Evolutionary conservation across 1,284 basidiomycete genomes (phyloP).

Genomic region (Heterobasidion irregulare): DNA sequence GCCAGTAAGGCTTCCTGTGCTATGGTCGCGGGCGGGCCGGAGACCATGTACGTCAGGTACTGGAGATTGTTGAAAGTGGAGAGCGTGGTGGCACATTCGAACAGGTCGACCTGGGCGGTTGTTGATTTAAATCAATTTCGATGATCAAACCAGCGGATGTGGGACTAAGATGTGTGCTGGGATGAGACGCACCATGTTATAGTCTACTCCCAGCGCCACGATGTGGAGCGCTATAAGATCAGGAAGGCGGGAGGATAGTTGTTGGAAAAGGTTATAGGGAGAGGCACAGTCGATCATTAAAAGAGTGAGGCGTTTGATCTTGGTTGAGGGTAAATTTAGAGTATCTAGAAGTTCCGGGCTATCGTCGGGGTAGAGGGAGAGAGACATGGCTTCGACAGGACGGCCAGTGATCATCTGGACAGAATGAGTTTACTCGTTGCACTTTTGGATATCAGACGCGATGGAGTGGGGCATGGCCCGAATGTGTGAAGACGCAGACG

Average conservation of each 20-base stretch:
- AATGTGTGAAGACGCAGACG: neutral
- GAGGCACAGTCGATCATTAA: conserved; percentile 43
- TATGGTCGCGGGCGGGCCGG: conserved; percentile 12
- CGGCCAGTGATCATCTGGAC: conserved; percentile 36
- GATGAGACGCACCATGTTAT: conserved; percentile 20
- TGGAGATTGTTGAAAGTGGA: conserved; percentile 23
- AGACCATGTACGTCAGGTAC: conserved; percentile 34
- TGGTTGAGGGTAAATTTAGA: conserved; percentile 27
- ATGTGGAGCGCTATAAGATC: conserved; percentile 25
- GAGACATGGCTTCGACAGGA: conserved; percentile 41
- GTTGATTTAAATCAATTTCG: too few species aligned
- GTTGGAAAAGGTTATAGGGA: conserved; percentile 31
- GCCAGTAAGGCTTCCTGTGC: conserved; percentile 27
- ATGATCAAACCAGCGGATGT: too few species aligned
- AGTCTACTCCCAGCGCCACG: neutral
- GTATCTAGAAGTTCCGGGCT: conserved; percentile 31
- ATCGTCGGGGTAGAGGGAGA: conserved; percentile 40
- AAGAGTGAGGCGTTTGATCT: conserved; percentile 42
- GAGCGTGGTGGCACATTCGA: too few species aligned
- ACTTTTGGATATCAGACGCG: neutral
- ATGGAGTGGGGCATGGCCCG: neutral
- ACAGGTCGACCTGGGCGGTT: too few species aligned
- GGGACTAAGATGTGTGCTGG: too few species aligned
- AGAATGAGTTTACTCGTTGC: neutral
- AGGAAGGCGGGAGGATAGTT: conserved; percentile 41